Evolutionary conservation across 192 early-diverging fungal species (phyloP).

Genomic region (Podila epicladia): DNA sequence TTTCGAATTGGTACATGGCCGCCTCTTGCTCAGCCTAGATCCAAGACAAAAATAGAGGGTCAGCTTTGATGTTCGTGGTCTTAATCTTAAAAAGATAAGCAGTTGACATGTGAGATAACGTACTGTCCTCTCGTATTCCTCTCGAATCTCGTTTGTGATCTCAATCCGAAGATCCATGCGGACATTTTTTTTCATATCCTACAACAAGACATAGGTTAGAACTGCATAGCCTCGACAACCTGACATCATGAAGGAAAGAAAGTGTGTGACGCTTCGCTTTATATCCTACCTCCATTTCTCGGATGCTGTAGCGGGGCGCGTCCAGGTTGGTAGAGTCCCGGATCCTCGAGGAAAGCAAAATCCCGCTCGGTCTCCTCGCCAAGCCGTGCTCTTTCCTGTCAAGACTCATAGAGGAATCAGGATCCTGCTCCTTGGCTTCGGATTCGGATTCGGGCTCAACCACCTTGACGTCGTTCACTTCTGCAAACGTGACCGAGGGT

Average conservation of each 20-base stretch:
- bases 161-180: constrained; percentile 49
- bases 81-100: background rate
- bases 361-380: constrained; percentile 29
- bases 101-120: background rate
- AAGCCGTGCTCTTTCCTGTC: constrained; percentile 9
- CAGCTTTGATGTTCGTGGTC: background rate
- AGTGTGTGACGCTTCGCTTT: background rate
- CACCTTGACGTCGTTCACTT: constrained; percentile 13
- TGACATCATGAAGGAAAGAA: background rate
- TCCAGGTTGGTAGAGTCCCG: constrained; percentile 50
- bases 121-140: constrained; percentile 48
- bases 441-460: constrained; percentile 1
- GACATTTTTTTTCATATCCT: constrained; percentile 53
- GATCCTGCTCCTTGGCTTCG: background rate
- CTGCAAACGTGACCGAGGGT: constrained; percentile 24
- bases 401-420: background rate
- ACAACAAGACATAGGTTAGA: background rate
- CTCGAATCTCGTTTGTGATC: constrained; percentile 49
- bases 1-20: constrained; percentile 35
- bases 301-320: constrained; percentile 45
- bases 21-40: constrained; percentile 50
- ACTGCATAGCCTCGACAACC: no score
- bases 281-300: constrained; percentile 44
- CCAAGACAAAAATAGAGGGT: background rate
- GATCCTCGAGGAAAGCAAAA: constrained; percentile 45